Evolutionary conservation across 306 rosid species (phyloP).

Genomic region (Ochetophila trinervis): DNA sequence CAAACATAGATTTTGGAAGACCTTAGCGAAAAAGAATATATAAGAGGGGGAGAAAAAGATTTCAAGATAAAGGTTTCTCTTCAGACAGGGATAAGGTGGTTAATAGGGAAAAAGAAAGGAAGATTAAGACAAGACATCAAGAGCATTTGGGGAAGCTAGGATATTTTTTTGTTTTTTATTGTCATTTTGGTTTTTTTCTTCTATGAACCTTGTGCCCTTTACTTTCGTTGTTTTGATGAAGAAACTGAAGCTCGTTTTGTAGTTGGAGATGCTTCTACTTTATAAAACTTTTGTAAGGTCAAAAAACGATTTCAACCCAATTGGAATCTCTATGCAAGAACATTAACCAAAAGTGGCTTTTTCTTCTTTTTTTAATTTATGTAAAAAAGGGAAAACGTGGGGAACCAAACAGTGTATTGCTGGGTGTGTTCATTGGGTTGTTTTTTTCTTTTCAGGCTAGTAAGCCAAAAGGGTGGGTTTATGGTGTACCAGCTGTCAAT

Average conservation of each 20-base stretch:
- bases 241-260: constrained; percentile 34
- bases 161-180: constrained; percentile 11
- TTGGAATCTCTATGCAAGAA: constrained; percentile 33
- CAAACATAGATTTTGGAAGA: constrained; percentile 28
- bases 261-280: constrained; percentile 4
- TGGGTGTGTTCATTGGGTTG: constrained; percentile 30
- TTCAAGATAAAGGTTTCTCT: not conserved
- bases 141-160: not conserved
- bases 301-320: constrained; percentile 11
- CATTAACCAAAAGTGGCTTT: not conserved
- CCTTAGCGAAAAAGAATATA: constrained; percentile 6
- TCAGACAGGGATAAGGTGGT: constrained; percentile 19
- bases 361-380: not conserved
- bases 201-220: constrained; percentile 20
- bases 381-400: constrained; percentile 21
- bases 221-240: constrained; percentile 29
- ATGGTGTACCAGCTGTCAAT: constrained; percentile 17
- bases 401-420: constrained; percentile 28
- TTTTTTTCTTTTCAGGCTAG: not conserved
- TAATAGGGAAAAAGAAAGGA: not conserved
- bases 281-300: constrained; percentile 7
- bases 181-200: constrained; percentile 13
- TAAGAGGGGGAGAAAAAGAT: constrained; percentile 8
- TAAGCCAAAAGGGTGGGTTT: not conserved
- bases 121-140: constrained; percentile 6